Base-by-base conservation (phyloP, 2,329 filamentous ascomycete genomes). In the Hypoxylon sp. region DNA sequence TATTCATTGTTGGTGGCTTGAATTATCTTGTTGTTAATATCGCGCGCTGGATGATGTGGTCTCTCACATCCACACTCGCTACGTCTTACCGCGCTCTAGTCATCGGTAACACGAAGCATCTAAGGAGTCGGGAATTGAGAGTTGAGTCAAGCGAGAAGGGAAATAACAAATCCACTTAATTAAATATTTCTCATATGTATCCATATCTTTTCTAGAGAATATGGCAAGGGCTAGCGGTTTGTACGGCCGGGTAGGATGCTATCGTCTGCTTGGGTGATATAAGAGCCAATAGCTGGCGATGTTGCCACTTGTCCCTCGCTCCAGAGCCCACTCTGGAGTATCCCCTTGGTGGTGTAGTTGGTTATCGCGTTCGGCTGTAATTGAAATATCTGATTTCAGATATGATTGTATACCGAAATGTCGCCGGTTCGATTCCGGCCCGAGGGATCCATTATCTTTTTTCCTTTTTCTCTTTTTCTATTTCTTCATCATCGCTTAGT, bases 391-490 rank as follows among this genome's bases (percentile, higher is more conserved):
- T 51, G 11, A 43, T 28, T 23, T 19, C 23, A 49, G 34, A 32
- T 51, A 48, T 36, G 36, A 69, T 69, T 69, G 66, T 69, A 60
- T 66, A 69, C 60, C 66, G 66, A 69, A 69, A 69, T 53, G 66
- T 69, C 66, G 58, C 66, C 60, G 66, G 66, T 69, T 69, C 63
- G 66, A 69, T 69, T 69, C 66, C 66, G 63, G 66, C 58, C 66
- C 63, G 63, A 66, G 66, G 66, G 66, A 69, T 51, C 25, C 25
- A 11, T 45, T 49, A 56, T 60, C 59, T 43, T 58, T 30, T 61
- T 28, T 13, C 9, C 14, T 9, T 30, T 55, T 17, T 32, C 38
- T 36, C 21, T 17, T 38, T 23, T 23, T 23, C 5, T 23, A 5
- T 23, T 48, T 36, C 30, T 17, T 38, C 36, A 14, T 41, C 43